A percentile compares a stretch with the other conserved stretches of the same genome.
phyloP scores from a whole-genome alignment of 768 basidiomycete genomes.

The Amanita exitialis region DNA sequence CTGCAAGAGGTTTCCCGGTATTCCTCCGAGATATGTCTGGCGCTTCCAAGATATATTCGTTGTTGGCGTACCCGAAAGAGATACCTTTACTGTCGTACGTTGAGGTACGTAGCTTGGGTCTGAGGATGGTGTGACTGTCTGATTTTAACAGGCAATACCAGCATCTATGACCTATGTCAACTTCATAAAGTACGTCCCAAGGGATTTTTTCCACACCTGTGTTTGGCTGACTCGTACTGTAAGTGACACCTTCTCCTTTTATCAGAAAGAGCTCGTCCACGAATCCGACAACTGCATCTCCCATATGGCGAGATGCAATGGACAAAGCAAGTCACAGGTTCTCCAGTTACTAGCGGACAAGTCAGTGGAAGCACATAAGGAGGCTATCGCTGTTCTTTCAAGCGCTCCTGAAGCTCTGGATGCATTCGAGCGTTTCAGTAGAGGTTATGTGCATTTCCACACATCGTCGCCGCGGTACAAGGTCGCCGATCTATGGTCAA shows the following conservation, averaged over 20 bases:
- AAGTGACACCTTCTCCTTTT: constrained; percentile 5
- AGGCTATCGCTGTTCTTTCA: not conserved
- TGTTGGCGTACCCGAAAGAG: constrained; percentile 4
- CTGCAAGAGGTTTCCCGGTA: not conserved
- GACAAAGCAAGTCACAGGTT: not conserved
- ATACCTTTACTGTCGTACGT: constrained; percentile 7
- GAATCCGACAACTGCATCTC: constrained; percentile 2
- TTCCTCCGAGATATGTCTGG: constrained; percentile 2
- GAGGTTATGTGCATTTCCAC: constrained; percentile 2
- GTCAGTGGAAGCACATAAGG: not conserved
- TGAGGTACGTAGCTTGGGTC: not conserved
- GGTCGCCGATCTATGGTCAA: not conserved
- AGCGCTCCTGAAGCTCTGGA: not conserved
- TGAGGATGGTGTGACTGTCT: not conserved
- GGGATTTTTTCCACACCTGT: too few relatives aligned
- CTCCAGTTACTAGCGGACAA: constrained; percentile 2
- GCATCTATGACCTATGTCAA: constrained; percentile 5
- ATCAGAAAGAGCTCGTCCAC: not conserved
- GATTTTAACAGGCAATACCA: not conserved
- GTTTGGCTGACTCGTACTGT: not conserved
- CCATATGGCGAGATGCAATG: not conserved
- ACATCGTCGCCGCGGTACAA: not conserved
- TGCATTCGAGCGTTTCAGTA: not conserved
- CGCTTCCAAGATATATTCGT: not conserved
- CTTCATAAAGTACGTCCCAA: not conserved